Conservation (phyloP, 768 basidiomycete genomes). For the Collybia nuda region DNA sequence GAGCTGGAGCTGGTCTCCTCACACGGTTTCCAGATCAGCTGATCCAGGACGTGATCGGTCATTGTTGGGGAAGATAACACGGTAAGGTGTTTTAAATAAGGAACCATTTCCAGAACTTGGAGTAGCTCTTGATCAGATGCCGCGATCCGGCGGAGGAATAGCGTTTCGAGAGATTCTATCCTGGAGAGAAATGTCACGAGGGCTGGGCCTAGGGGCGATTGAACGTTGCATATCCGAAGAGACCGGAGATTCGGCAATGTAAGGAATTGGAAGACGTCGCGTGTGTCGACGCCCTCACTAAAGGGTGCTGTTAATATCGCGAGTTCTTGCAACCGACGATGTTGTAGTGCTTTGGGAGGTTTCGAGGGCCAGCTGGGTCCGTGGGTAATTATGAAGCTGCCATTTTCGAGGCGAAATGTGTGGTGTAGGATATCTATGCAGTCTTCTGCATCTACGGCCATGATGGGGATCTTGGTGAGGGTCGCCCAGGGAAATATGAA, state of each 20-base stretch:
- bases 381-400: conserved; percentile 16
- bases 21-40: conserved; percentile 31
- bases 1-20: conserved; percentile 21
- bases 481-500: conserved; percentile 19
- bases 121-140: conserved; percentile 32
- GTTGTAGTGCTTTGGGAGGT: conserved; percentile 18
- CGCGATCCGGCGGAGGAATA: conserved; percentile 38
- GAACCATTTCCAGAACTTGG: conserved; percentile 28
- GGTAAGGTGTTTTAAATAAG: conserved; percentile 31
- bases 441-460: conserved; percentile 11
- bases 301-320: conserved; percentile 36
- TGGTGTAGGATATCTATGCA: conserved; percentile 17
- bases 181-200: conserved; percentile 33
- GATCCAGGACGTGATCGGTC: conserved; percentile 31
- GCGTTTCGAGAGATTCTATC: conserved; percentile 27
- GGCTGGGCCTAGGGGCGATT: conserved; percentile 28
- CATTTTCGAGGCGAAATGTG: conserved; percentile 13
- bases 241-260: conserved; percentile 32
- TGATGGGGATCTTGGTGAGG: conserved; percentile 18
- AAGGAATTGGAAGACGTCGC: conserved; percentile 33
- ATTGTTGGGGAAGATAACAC: conserved; percentile 29
- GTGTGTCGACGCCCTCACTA: conserved; percentile 33
- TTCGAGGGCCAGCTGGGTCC: conserved; percentile 3
- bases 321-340: conserved; percentile 30
- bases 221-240: conserved; percentile 39